Conservation (phyloP, 202 grass and related monocot genomes). For the Carex arenaria region DNA sequence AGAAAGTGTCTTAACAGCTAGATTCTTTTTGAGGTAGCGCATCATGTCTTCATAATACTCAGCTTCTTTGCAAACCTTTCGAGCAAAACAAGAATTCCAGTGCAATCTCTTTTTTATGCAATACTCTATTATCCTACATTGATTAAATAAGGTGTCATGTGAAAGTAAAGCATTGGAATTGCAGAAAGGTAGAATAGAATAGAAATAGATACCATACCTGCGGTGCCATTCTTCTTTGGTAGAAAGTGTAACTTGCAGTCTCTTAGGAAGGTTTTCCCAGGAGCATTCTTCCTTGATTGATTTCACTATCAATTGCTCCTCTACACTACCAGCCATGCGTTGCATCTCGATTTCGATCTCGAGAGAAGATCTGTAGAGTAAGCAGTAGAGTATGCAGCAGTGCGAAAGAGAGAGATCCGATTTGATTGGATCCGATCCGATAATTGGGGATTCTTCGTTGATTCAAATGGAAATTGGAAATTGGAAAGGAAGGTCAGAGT, state of each 20-base stretch:
- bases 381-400: too few relatives aligned
- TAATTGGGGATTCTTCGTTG: too few relatives aligned
- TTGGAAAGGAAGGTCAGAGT: too few relatives aligned
- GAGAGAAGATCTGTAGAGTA: background rate
- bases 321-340: constrained; percentile 51
- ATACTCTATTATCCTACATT: constrained; percentile 63
- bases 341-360: constrained; percentile 15
- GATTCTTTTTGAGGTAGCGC: constrained; percentile 74
- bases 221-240: constrained; percentile 93
- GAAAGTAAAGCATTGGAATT: background rate
- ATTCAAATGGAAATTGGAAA: too few relatives aligned
- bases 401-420: too few relatives aligned
- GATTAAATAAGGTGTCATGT: background rate
- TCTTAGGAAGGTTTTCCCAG: constrained; percentile 82
- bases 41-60: constrained; percentile 99
- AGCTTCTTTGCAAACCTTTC: constrained; percentile 78
- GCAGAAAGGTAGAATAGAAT: too few relatives aligned
- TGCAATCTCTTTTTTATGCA: constrained; percentile 84
- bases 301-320: constrained; percentile 92
- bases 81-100: constrained; percentile 80
- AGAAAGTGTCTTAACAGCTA: constrained; percentile 44
- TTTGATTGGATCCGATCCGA: too few relatives aligned
- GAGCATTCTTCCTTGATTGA: constrained; percentile 80
- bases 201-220: constrained; percentile 21
- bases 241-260: constrained; percentile 59